phyloP scores from a whole-genome alignment of 1,284 basidiomycete species.

The Chondrostereum purpureum region DNA sequence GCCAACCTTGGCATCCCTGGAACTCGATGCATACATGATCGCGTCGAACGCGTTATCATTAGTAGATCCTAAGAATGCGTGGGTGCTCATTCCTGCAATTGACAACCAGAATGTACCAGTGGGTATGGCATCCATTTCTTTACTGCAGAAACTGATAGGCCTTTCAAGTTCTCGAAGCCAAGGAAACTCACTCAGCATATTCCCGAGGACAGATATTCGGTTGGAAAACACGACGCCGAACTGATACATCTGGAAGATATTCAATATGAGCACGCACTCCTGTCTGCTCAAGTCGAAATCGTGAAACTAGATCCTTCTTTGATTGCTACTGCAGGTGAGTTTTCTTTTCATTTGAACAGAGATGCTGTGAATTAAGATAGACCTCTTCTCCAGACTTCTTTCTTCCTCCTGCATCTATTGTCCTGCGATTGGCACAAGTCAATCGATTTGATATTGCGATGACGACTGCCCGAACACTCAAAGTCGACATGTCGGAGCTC shows the following conservation, averaged over 20 bases:
- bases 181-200: constrained; percentile 71
- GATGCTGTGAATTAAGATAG: constrained; percentile 11
- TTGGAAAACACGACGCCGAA: constrained; percentile 61
- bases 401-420: constrained; percentile 65
- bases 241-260: constrained; percentile 81
- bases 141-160: no score
- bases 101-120: constrained; percentile 29
- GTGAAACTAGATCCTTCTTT: constrained; percentile 41
- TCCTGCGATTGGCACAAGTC: constrained; percentile 75
- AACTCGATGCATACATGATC: constrained; percentile 78
- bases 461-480: constrained; percentile 67
- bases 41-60: constrained; percentile 88
- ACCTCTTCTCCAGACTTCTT: constrained; percentile 44
- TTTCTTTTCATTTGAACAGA: constrained; percentile 12
- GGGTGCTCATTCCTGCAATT: constrained; percentile 63
- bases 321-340: constrained; percentile 32
- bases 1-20: constrained; percentile 60
- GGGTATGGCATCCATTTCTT: constrained; percentile 23
- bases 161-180: constrained; percentile 55
- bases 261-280: constrained; percentile 76
- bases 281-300: constrained; percentile 77
- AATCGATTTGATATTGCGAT: constrained; percentile 81
- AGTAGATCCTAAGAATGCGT: constrained; percentile 77
- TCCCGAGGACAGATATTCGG: constrained; percentile 65
- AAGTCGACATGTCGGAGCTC: constrained; percentile 82